Percentiles rank a stretch among this genome's conserved stretches.
Evolutionary conservation across 1,284 basidiomycete species (phyloP).

Genomic region (Phlebopus sp.): DNA sequence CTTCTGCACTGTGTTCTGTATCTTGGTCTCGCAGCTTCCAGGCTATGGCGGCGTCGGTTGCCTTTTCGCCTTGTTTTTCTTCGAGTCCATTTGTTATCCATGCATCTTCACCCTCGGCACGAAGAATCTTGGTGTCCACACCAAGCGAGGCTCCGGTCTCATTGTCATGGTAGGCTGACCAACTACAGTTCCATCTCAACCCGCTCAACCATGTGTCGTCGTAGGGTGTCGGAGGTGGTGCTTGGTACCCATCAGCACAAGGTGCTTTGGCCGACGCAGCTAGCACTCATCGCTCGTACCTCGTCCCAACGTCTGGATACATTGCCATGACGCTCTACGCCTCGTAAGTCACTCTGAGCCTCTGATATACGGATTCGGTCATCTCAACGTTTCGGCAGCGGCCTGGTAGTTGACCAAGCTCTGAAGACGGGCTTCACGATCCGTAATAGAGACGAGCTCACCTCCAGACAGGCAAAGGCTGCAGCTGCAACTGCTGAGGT

Average conservation of each 20-base stretch:
- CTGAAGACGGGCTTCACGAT: slow-evolving; percentile 48
- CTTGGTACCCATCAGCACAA: slow-evolving; percentile 74
- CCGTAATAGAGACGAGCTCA: slow-evolving; percentile 44
- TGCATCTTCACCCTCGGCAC: slow-evolving; percentile 74
- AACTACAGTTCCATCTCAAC: background rate
- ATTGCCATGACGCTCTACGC: slow-evolving; percentile 58
- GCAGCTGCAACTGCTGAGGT: background rate
- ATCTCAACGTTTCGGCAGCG: slow-evolving; percentile 32
- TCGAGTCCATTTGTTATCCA: slow-evolving; percentile 72
- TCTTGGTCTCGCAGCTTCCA: slow-evolving; percentile 51
- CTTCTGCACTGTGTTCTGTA: slow-evolving; percentile 50
- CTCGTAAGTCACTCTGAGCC: slow-evolving; percentile 39
- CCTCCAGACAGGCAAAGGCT: slow-evolving; percentile 14
- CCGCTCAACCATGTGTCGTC: slow-evolving; percentile 2
- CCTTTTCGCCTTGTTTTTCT: slow-evolving; percentile 73
- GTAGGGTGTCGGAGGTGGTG: slow-evolving; percentile 69
- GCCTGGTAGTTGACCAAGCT: slow-evolving; percentile 52
- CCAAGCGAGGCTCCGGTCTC: slow-evolving; percentile 67
- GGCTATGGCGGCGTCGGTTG: slow-evolving; percentile 59
- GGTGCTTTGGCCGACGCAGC: slow-evolving; percentile 60
- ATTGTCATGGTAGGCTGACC: slow-evolving; percentile 52
- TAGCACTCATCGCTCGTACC: slow-evolving; percentile 53
- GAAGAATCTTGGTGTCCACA: slow-evolving; percentile 65
- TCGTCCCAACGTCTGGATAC: slow-evolving; percentile 59
- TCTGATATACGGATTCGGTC: background rate